phyloP scores from a whole-genome alignment of 495 filamentous ascomycete species.

The Penicillium pancosmium region DNA sequence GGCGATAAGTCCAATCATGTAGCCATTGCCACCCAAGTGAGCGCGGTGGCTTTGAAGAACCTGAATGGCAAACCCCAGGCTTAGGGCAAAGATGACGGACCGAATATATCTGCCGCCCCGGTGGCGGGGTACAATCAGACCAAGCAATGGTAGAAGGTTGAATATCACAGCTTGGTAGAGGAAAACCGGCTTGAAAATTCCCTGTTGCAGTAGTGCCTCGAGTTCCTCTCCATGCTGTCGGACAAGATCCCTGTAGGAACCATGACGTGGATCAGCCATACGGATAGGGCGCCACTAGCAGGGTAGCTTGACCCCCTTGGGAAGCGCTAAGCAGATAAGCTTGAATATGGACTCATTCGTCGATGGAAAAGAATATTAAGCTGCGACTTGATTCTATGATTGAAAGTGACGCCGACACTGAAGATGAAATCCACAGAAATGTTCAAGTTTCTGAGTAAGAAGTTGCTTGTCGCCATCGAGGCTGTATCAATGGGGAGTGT shows the following conservation, averaged over 20 bases:
- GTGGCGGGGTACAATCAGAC: constrained; percentile 36
- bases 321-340: constrained; percentile 13
- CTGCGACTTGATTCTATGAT: no score
- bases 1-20: constrained; percentile 66
- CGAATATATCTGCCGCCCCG: constrained; percentile 37
- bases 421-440: no score
- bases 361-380: background rate
- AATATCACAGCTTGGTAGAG: constrained; percentile 40
- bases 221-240: constrained; percentile 22
- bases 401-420: background rate
- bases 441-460: background rate
- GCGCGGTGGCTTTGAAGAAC: constrained; percentile 49
- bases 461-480: background rate
- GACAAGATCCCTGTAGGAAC: constrained; percentile 25
- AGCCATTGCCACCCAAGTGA: constrained; percentile 61
- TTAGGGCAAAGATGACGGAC: constrained; percentile 58
- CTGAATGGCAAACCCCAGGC: constrained; percentile 46
- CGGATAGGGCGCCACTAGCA: constrained; percentile 27
- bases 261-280: constrained; percentile 30
- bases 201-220: constrained; percentile 32
- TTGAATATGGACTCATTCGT: background rate
- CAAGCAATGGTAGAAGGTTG: constrained; percentile 32
- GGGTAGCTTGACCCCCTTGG: constrained; percentile 12
- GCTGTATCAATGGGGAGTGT: background rate
- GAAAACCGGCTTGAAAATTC: constrained; percentile 40